Evolutionary conservation across 2,329 filamentous ascomycete genomes (phyloP).

Genomic region (Alternaria brassicicola): DNA sequence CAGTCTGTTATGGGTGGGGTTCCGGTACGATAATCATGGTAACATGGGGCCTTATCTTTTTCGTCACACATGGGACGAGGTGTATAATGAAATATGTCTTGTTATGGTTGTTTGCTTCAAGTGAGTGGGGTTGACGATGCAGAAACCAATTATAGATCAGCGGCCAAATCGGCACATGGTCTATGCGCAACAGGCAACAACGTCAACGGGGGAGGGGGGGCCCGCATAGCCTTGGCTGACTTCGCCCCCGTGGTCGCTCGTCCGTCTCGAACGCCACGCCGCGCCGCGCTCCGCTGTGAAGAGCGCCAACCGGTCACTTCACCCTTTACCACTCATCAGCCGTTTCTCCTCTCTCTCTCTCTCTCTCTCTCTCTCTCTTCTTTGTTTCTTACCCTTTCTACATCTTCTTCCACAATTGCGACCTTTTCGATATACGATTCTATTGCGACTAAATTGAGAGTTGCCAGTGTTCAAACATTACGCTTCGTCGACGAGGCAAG

Average conservation of each 20-base stretch:
- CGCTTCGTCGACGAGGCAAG: background rate
- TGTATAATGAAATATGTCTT: constrained; percentile 25
- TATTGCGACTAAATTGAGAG: background rate
- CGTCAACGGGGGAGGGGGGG: constrained; percentile 21
- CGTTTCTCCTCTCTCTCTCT: constrained; percentile 6
- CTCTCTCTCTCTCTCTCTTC: constrained; percentile 4
- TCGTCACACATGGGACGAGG: constrained; percentile 20
- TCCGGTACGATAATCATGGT: constrained; percentile 19
- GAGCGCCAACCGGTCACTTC: constrained; percentile 14
- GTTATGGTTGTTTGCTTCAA: background rate
- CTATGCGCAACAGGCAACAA: constrained; percentile 21
- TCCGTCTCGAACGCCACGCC: constrained; percentile 16
- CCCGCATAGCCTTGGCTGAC: constrained; percentile 17
- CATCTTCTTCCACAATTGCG: background rate
- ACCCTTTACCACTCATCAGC: constrained; percentile 1
- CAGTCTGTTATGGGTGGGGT: constrained; percentile 24
- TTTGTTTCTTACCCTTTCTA: constrained; percentile 1
- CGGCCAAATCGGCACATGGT: constrained; percentile 16
- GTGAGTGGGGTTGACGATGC: background rate
- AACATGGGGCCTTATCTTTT: constrained; percentile 24
- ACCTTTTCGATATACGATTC: background rate
- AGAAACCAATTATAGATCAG: constrained; percentile 24
- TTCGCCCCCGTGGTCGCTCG: constrained; percentile 20
- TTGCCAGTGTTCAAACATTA: background rate
- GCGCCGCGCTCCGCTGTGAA: no score